Base-by-base conservation (phyloP, 306 rosid genomes). In the Ormosia semicastrata region DNA sequence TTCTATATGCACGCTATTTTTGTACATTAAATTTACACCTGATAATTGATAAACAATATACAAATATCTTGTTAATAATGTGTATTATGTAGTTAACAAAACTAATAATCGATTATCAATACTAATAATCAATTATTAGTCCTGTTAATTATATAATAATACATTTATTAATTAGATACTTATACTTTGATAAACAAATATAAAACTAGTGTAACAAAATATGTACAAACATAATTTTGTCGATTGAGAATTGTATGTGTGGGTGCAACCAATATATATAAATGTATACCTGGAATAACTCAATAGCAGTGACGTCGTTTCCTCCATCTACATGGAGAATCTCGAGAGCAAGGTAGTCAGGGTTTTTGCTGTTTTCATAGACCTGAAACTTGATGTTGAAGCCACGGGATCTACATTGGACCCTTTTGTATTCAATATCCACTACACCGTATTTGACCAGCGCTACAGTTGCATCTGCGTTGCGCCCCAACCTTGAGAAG, bases 221-320 rank as follows among this genome's bases (percentile, higher is more conserved):
- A 44, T 3, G 13, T 3, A 44, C 50, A 44, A 4, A 6, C 50
- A 9, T 44, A 13, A 44, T 3, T 44, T 44, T 44, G 9, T 24
- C 24, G 24, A 5, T 36, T 37, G 41, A 37, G 41, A 37, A 37
- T 37, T 70, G 7, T 8, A 34, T 17, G 4, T n/a, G 17, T 14
- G 6, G 4, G 8, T 18, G 66, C 17, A 63, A 63, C 49, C 7
- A 65, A 65, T 0, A 14, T 65, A 15, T 63, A 63, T 2, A 44
- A n/a, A 64, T 62, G 4, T 4, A 3, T 81, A 92, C 98, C 92
- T 57, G 86, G 88, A 83, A 91, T n/a, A 88, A 5, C 65, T 93
- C 85, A 14, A 88, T 85, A 15, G 84, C 84, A 3, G 72, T 77
- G 87, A 93, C 65, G 33, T 95, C 98, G 10, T 86, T 65, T 75